A percentile compares a stretch with the other conserved stretches of the same genome.
These are phyloP conservation scores for Phaseolus coccineus DNA, from an alignment of 331 rosid genomes.

Conservation along the genomic window DNA sequence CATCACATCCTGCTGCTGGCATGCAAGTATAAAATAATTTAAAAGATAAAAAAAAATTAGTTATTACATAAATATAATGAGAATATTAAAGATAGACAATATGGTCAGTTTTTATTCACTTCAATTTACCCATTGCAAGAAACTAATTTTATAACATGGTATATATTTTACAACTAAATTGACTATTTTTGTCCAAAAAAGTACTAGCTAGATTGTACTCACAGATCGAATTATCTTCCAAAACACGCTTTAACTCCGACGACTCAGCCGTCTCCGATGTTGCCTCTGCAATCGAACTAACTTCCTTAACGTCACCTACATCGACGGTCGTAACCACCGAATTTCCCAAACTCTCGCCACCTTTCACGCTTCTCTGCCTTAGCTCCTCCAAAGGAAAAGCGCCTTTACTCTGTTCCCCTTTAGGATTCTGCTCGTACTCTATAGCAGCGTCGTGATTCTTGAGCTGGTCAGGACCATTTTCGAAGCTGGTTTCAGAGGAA, in stretches of 20 bases:
- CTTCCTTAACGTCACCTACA: conserved; percentile 48
- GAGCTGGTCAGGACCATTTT: conserved; percentile 41
- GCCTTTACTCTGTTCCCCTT: conserved; percentile 42
- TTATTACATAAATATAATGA: neutral
- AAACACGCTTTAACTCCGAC: conserved; percentile 47
- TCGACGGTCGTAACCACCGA: conserved; percentile 52
- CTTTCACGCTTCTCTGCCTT: conserved; percentile 69
- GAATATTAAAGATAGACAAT: neutral
- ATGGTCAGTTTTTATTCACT: too few relatives aligned
- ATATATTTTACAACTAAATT: too few relatives aligned
- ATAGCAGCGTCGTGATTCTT: conserved; percentile 38
- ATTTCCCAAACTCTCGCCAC: conserved; percentile 43
- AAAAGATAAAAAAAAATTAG: neutral
- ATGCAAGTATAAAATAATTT: neutral
- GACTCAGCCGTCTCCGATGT: conserved; percentile 55
- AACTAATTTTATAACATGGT: too few relatives aligned
- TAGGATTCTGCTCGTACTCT: conserved; percentile 42
- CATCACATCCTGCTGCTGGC: neutral
- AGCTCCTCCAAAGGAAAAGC: conserved; percentile 56
- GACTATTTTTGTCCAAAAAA: too few relatives aligned
- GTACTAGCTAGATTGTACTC: conserved; percentile 43
- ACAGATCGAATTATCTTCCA: conserved; percentile 74
- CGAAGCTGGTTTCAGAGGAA: conserved; percentile 20
- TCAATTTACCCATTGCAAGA: too few relatives aligned
- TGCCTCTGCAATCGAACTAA: conserved; percentile 44